Base-by-base conservation (phyloP, 2,329 filamentous ascomycete species). In the Venturia oleaginea region DNA sequence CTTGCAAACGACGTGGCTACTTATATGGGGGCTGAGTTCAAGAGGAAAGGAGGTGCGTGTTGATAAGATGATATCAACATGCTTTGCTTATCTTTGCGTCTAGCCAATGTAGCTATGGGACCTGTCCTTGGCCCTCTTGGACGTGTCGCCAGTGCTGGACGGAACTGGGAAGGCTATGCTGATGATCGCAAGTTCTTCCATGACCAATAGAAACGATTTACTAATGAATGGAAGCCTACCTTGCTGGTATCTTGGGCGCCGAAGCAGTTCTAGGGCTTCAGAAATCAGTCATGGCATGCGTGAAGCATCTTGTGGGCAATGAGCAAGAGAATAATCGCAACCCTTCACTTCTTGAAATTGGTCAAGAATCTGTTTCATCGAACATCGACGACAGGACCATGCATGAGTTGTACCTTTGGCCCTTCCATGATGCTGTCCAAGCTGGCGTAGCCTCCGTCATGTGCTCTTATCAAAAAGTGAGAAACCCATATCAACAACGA, bases 401-500 rank as follows among this genome's bases (percentile, higher is more conserved):
- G 34, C 69, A 74, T 51, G 72, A 74, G 62, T 64, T 72, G 5
- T 74, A 74, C 59, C 65, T 71, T 5, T 71, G 71, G 68, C 73
- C 73, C 2, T 73, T 72, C 62, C 67, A 67, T 11, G 68, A 74
- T 62, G 71, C 70, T 0, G 67, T 74, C 60, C 66, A 68, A 38
- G 72, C 70, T 43, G 73, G 73, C 1, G 66, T 69, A 5, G 68
- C 66, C 17, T 66, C 67, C 11, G 66, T 75, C 30, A 75, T 75
- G 73, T 73, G 72, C 61, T 69, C 70, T 4, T 72, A 74, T 60
- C 79, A 69, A 66, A 71, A 76, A 38, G 68, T 80, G 61, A 80
- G 80, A 76, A 55, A 76, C 76, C 0, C 78, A 78, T 64, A 79
- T 70, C 72, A 78, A 65, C 81, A 80, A 69, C 75, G 72, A 63